Percentiles rank a stretch among this genome's conserved stretches.
Evolutionary conservation across 495 filamentous ascomycete genomes (phyloP).

Genomic region (Cercophora sp.): DNA sequence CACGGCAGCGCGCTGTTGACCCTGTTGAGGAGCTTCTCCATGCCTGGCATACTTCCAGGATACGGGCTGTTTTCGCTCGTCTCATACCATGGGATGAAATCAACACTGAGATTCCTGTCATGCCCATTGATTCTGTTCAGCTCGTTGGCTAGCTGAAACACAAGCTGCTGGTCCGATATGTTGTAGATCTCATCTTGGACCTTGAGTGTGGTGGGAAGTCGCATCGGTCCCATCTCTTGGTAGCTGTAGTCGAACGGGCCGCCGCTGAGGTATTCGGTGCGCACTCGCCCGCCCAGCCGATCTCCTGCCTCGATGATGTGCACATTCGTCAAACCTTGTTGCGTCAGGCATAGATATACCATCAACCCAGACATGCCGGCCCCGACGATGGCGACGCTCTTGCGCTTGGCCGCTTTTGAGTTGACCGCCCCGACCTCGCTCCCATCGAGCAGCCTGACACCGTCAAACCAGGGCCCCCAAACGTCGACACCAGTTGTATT

Average conservation of each 20-base stretch:
- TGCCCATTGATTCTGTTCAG: constrained; percentile 53
- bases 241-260: constrained; percentile 63
- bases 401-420: constrained; percentile 47
- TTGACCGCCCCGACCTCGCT: constrained; percentile 48
- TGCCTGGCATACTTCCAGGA: not conserved
- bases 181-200: constrained; percentile 51
- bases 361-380: constrained; percentile 64
- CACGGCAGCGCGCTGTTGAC: constrained; percentile 25
- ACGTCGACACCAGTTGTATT: constrained; percentile 48
- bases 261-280: constrained; percentile 55
- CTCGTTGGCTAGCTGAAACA: constrained; percentile 55
- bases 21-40: constrained; percentile 29
- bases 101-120: constrained; percentile 45
- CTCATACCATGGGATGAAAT: constrained; percentile 63
- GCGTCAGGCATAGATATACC: constrained; percentile 35
- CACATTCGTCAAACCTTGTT: constrained; percentile 31
- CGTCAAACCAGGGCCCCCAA: constrained; percentile 65
- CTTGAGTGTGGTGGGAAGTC: constrained; percentile 49
- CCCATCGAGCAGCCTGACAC: constrained; percentile 54
- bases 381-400: constrained; percentile 57
- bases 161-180: constrained; percentile 54
- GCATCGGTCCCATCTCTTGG: constrained; percentile 70
- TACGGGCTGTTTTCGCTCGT: constrained; percentile 36
- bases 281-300: constrained; percentile 48
- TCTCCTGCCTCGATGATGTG: constrained; percentile 31